Evolutionary conservation across 116 monocot species (phyloP), one percentile per base, ranked within the genome.

Genomic region (Trichopus zeylanicus): DNA sequence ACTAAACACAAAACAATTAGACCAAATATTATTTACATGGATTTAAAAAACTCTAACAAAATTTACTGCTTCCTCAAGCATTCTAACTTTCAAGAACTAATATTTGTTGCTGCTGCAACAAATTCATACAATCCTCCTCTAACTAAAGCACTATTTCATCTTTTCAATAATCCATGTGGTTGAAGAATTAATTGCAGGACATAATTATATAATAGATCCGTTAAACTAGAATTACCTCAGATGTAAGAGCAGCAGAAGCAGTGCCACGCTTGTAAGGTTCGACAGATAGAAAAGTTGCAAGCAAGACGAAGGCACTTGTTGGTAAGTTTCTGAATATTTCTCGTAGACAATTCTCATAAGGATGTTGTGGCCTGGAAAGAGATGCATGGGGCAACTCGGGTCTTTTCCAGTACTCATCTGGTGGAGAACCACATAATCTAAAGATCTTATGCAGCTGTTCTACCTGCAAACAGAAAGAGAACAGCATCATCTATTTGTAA

Each of bases 361-460:
- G 47, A 19, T 84, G 69, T 37, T 68, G 62, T 32, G 84, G 84
- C 51, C 55, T 79, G 53, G 75, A 79, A 26, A 73, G 64, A 23
- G 69, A 61, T 21, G 72, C 65, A 73, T 79, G 64, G 16, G 72
- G 63, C 33, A 72, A 59, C 21, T 66, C 72, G 19, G 72, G 55
- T 32, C 62, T 78, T 59, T 52, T 68, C 84, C 84, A 84, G 65
- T 72, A 84, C 22, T 69, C 72, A 20, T 84, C 79, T 26, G 67
- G 56, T 54, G 78, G 83, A 20, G 83, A 83, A 6, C 83, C 83
- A 58, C 83, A 83, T 12, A 83, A 75, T 68, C 75, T 83, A 34
- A 83, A 83, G n/a, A 83, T 78, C 61, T 75, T 83, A 62, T 83
- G 83, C 26, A 78, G 52, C 42, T 78, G 81, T 64, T 81, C 71